phyloP scores from a whole-genome alignment of 768 basidiomycete genomes.

The Rhizopogon roseolus region DNA sequence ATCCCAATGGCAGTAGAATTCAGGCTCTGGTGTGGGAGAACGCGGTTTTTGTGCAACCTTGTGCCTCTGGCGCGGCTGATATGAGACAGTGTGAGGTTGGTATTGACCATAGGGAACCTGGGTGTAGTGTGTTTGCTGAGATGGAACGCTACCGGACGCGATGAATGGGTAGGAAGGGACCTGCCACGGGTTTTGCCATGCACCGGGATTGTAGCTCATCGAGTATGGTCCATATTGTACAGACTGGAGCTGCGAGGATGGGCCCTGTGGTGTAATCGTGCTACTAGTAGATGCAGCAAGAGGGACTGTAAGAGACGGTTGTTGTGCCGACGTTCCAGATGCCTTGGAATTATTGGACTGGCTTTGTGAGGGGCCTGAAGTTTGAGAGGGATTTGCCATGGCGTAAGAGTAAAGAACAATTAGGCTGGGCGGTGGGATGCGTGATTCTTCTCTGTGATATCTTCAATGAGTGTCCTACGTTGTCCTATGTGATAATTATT shows the following conservation, averaged over 20 bases:
- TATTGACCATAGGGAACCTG: constrained; percentile 31
- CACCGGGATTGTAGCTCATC: constrained; percentile 26
- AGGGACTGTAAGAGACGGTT: constrained; percentile 5
- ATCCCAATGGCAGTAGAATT: constrained; percentile 50
- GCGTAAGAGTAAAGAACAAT: background rate
- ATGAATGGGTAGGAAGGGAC: constrained; percentile 28
- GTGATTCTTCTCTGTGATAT: too few relatives aligned
- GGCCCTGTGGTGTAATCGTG: constrained; percentile 5
- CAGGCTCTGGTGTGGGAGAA: constrained; percentile 33
- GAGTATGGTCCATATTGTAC: constrained; percentile 18
- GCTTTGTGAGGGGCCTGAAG: constrained; percentile 30
- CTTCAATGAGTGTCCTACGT: too few relatives aligned
- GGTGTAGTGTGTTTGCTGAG: constrained; percentile 29
- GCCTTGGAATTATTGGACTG: constrained; percentile 2
- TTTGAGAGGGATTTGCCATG: constrained; percentile 37
- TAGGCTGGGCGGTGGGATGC: too few relatives aligned
- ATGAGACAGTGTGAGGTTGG: constrained; percentile 12
- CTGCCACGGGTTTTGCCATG: constrained; percentile 30
- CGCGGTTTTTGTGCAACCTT: constrained; percentile 22
- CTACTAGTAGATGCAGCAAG: constrained; percentile 4
- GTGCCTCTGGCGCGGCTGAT: constrained; percentile 27
- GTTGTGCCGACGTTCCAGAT: constrained; percentile 6
- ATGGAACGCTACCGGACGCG: constrained; percentile 14
- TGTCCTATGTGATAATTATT: too few relatives aligned
- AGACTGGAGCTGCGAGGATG: constrained; percentile 15